Evolutionary conservation across 192 early-diverging fungal genomes (phyloP).

Genomic region (Coemansia sp.): DNA sequence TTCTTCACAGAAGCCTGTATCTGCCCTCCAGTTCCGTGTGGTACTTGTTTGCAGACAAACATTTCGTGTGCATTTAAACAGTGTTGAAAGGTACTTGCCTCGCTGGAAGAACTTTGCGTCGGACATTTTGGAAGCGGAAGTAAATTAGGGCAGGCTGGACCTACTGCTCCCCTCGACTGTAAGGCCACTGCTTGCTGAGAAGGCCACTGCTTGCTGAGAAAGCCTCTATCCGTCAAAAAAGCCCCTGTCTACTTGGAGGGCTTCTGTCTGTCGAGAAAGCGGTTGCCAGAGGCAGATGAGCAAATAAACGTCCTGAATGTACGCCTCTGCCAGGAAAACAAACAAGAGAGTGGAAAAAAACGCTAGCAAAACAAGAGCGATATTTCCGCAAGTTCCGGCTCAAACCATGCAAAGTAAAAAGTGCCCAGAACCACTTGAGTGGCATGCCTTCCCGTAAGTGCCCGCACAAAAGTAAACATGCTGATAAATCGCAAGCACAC

Average conservation of each 20-base stretch:
- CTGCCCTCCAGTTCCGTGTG: neutral
- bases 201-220: too few relatives aligned
- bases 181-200: neutral
- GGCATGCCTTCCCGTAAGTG: neutral
- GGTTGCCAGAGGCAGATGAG: neutral
- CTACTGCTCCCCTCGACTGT: neutral
- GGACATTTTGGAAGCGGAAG: conserved; percentile 50
- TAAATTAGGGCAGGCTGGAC: neutral
- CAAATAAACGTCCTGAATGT: neutral
- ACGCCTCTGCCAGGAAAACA: neutral
- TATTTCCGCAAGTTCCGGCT: neutral
- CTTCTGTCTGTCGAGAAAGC: neutral
- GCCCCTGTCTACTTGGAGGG: too few relatives aligned
- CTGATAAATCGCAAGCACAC: neutral
- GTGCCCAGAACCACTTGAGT: neutral
- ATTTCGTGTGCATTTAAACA: neutral
- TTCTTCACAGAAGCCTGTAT: neutral
- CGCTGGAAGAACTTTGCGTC: conserved; percentile 80
- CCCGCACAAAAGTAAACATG: neutral
- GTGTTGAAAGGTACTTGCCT: conserved; percentile 57
- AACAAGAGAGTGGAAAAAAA: neutral
- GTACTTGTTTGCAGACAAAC: neutral
- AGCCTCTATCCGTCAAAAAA: too few relatives aligned
- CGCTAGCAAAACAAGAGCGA: neutral
- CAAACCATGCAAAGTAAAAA: neutral